Evolutionary conservation across 208 protist species (phyloP).

Genomic region (Crithidia mellificae): DNA sequence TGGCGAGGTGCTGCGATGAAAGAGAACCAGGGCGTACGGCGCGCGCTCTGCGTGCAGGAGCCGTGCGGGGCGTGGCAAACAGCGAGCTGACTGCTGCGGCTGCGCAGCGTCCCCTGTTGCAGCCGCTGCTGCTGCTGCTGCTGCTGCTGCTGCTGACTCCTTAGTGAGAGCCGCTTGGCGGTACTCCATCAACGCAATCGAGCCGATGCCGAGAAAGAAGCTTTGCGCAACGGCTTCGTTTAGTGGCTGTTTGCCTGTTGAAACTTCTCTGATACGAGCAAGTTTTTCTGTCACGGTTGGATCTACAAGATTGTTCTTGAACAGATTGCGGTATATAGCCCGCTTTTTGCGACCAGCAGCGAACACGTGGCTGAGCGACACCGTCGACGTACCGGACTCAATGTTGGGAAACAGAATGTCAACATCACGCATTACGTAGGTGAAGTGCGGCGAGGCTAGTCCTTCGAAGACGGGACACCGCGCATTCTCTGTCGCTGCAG

Average conservation of each 20-base stretch:
- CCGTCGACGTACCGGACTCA: slow-evolving; percentile 18
- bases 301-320: slow-evolving; percentile 31
- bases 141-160: slow-evolving; percentile 5
- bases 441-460: slow-evolving; percentile 32
- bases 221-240: not conserved
- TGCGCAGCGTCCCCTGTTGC: not conserved
- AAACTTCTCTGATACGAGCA: not conserved
- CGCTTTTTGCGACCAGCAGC: slow-evolving; percentile 31
- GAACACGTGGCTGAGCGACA: slow-evolving; percentile 18
- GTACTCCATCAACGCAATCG: slow-evolving; percentile 35
- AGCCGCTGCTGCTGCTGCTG: not conserved
- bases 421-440: slow-evolving; percentile 35
- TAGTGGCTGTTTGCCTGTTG: not conserved
- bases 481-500: not conserved
- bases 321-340: slow-evolving; percentile 30
- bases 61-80: slow-evolving; percentile 19
- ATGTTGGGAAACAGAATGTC: slow-evolving; percentile 39
- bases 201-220: slow-evolving; percentile 29
- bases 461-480: slow-evolving; percentile 28
- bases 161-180: slow-evolving; percentile 18
- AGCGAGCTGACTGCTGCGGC: not conserved
- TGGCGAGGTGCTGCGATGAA: slow-evolving; percentile 25
- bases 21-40: slow-evolving; percentile 37
- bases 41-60: slow-evolving; percentile 32
- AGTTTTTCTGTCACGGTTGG: slow-evolving; percentile 25